A percentile compares a stretch with the other conserved stretches of the same genome.
phyloP scores from a whole-genome alignment of 495 filamentous ascomycete species.

The Aspergillus cristatus region DNA sequence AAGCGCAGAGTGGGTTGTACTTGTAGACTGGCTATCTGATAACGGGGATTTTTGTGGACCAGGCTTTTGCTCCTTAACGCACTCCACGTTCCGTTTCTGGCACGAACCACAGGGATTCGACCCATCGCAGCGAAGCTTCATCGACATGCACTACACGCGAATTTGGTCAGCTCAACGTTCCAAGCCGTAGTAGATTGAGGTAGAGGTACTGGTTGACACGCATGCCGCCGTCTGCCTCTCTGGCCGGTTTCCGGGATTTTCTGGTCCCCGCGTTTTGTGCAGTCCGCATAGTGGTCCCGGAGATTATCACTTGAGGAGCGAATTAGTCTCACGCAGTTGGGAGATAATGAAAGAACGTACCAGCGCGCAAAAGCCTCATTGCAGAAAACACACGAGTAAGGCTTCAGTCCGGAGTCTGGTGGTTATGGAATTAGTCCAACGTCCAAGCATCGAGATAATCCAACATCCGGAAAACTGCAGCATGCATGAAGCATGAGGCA shows the following conservation, averaged over 20 bases:
- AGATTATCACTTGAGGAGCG: slow-evolving; percentile 29
- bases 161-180: neutral
- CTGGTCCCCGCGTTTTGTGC: slow-evolving; percentile 30
- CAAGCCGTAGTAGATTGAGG: neutral
- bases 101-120: slow-evolving; percentile 39
- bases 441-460: neutral
- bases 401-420: slow-evolving; percentile 37
- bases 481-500: slow-evolving; percentile 3
- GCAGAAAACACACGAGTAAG: slow-evolving; percentile 38
- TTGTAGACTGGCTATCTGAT: slow-evolving; percentile 7
- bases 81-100: slow-evolving; percentile 32
- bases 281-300: slow-evolving; percentile 37
- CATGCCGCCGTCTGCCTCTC: slow-evolving; percentile 37
- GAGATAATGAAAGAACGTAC: slow-evolving; percentile 14
- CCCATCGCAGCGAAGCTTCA: slow-evolving; percentile 45
- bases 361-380: slow-evolving; percentile 38
- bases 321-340: neutral
- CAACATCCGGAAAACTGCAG: slow-evolving; percentile 6
- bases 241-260: slow-evolving; percentile 38
- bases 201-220: slow-evolving; percentile 33
- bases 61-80: slow-evolving; percentile 28
- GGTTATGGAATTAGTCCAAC: slow-evolving; percentile 9
- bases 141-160: slow-evolving; percentile 38
- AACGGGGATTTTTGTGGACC: slow-evolving; percentile 3
- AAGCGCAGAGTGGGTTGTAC: slow-evolving; percentile 4